A percentile compares a stretch with the other conserved stretches of the same genome.
Conservation (phyloP, 805 yeast species). For the Kodamaea restingae region DNA sequence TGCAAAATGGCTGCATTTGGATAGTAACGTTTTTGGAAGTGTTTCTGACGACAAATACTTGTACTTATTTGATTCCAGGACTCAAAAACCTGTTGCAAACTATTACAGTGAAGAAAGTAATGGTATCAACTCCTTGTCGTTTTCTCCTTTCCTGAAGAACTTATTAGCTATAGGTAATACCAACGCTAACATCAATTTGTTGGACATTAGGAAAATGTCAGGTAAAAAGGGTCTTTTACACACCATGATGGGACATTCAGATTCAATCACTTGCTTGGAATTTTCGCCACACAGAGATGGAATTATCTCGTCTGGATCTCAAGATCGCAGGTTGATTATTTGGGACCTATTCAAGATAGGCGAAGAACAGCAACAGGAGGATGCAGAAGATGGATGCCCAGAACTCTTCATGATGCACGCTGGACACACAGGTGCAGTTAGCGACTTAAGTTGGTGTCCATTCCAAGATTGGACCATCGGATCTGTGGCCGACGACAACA, state of each 20-base stretch:
- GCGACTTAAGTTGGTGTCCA: slow-evolving; percentile 69
- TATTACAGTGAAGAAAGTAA: slow-evolving; percentile 25
- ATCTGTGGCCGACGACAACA: slow-evolving; percentile 57
- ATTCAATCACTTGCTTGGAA: slow-evolving; percentile 64
- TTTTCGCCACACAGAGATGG: slow-evolving; percentile 80
- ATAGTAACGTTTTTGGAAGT: slow-evolving; percentile 55
- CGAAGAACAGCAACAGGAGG: slow-evolving; percentile 80
- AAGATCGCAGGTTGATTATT: slow-evolving; percentile 70
- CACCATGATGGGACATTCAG: slow-evolving; percentile 78
- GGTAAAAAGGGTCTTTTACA: slow-evolving; percentile 43
- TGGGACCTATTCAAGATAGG: slow-evolving; percentile 84
- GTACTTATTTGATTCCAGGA: slow-evolving; percentile 52
- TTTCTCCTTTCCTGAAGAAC: slow-evolving; percentile 57
- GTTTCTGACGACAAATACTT: slow-evolving; percentile 69
- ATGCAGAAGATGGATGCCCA: slow-evolving; percentile 87
- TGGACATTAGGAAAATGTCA: slow-evolving; percentile 52
- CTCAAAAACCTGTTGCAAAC: slow-evolving; percentile 22
- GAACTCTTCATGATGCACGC: slow-evolving; percentile 90
- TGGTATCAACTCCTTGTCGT: slow-evolving; percentile 60
- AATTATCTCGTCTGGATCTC: slow-evolving; percentile 69
- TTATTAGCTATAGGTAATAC: slow-evolving; percentile 67
- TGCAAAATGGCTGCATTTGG: slow-evolving; percentile 63
- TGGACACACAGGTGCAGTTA: slow-evolving; percentile 77
- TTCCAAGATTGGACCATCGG: slow-evolving; percentile 75
- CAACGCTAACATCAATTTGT: slow-evolving; percentile 61